Conservation (phyloP, 2,329 filamentous ascomycete species). For the Camillea tinctor region DNA sequence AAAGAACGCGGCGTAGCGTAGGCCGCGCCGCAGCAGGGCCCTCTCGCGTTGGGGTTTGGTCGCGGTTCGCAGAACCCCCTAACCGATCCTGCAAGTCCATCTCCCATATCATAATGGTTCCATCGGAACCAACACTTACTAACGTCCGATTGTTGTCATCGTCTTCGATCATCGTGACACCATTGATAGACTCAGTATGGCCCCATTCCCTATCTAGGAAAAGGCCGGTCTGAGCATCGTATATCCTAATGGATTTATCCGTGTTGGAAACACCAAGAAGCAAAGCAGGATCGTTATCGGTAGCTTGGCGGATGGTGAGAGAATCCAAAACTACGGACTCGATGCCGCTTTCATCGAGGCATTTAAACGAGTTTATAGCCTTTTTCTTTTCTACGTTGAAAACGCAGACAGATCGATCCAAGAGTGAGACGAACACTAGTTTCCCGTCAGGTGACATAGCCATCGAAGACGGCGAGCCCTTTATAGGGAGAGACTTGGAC, state of each 20-base stretch:
- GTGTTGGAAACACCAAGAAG: conserved; percentile 89
- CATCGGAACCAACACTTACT: conserved; percentile 75
- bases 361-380: conserved; percentile 73
- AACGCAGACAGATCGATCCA: conserved; percentile 60
- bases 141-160: conserved; percentile 56
- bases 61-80: conserved; percentile 44
- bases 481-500: conserved; percentile 74
- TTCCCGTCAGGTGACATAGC: conserved; percentile 62
- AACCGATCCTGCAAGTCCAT: conserved; percentile 50
- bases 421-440: conserved; percentile 56
- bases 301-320: conserved; percentile 62
- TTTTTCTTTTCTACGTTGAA: conserved; percentile 68
- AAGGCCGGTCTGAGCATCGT: conserved; percentile 72
- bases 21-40: conserved; percentile 56
- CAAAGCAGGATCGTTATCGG: conserved; percentile 57
- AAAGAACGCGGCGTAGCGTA: conserved; percentile 81
- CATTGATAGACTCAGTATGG: conserved; percentile 90
- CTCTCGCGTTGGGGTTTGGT: conserved; percentile 55
- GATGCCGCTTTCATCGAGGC: conserved; percentile 72
- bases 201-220: conserved; percentile 91
- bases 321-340: conserved; percentile 85
- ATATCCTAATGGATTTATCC: conserved; percentile 91
- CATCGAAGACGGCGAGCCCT: conserved; percentile 86
- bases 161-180: conserved; percentile 69
- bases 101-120: conserved; percentile 79